Percentiles rank a stretch among this genome's conserved stretches.
phyloP scores from a whole-genome alignment of 1,139 yeast species.

The Nematodospora anomalae region DNA sequence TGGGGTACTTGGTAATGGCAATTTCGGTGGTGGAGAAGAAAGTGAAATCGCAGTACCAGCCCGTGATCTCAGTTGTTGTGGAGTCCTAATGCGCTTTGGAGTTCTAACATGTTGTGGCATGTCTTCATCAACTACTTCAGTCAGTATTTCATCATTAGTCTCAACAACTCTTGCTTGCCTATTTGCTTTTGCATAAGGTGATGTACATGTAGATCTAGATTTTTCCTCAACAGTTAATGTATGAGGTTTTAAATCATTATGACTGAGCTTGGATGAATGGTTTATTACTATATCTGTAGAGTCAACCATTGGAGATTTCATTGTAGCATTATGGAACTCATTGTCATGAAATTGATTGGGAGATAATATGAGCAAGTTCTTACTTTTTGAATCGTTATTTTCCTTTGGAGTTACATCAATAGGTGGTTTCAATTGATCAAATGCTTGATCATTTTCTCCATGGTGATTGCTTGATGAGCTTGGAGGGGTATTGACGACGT shows the following conservation, averaged over 20 bases:
- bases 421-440: constrained; percentile 25
- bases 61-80: constrained; percentile 5
- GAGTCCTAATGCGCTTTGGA: constrained; percentile 7
- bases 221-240: constrained; percentile 18
- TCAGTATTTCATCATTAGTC: constrained; percentile 30
- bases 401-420: constrained; percentile 20
- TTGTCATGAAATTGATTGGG: constrained; percentile 42
- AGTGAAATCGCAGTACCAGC: constrained; percentile 10
- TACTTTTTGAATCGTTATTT: constrained; percentile 11
- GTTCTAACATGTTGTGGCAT: constrained; percentile 21
- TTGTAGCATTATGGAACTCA: constrained; percentile 28
- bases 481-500: constrained; percentile 21
- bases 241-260: constrained; percentile 5
- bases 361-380: constrained; percentile 40
- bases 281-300: constrained; percentile 11
- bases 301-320: constrained; percentile 15
- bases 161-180: constrained; percentile 51
- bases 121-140: constrained; percentile 18
- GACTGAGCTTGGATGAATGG: constrained; percentile 4
- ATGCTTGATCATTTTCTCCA: not conserved
- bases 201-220: constrained; percentile 31
- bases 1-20: constrained; percentile 34
- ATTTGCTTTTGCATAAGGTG: constrained; percentile 47
- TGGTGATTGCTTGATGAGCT: not conserved
- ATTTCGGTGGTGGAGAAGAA: constrained; percentile 38